A percentile compares a stretch with the other conserved stretches of the same genome.
phyloP scores from a whole-genome alignment of 495 filamentous ascomycete genomes.

The Penicillium salamii region DNA sequence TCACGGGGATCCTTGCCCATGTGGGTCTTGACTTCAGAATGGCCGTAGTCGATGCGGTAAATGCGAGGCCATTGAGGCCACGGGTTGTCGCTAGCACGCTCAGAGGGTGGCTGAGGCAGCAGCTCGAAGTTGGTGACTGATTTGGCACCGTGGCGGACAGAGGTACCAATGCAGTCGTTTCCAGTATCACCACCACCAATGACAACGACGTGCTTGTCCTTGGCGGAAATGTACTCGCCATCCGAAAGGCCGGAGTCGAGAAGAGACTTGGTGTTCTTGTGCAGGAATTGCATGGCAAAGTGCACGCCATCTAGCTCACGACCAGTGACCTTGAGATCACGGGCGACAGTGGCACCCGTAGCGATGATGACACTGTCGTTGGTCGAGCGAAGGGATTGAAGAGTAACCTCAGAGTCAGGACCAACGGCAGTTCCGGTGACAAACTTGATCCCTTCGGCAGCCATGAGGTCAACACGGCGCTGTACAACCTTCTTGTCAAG shows the following conservation, averaged over 20 bases:
- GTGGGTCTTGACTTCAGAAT: conserved; percentile 95
- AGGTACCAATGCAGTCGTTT: conserved; percentile 99
- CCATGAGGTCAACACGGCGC: conserved; percentile 95
- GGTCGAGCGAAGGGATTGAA: conserved; percentile 70
- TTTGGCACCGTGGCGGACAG: conserved; percentile 95
- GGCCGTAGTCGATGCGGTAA: conserved; percentile 97
- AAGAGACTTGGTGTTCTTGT: conserved; percentile 97
- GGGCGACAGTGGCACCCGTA: conserved; percentile 95
- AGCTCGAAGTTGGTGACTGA: conserved; percentile 98
- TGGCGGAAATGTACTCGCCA: conserved; percentile 90
- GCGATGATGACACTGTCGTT: conserved; percentile 91
- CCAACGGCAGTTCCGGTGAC: conserved; percentile 75
- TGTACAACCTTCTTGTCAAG: conserved; percentile 98
- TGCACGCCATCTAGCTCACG: conserved; percentile 92
- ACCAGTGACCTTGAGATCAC: conserved; percentile 90
- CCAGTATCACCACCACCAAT: conserved; percentile 99
- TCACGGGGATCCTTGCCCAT: conserved; percentile 97
- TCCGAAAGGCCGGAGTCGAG: conserved; percentile 89
- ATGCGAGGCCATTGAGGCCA: conserved; percentile 99
- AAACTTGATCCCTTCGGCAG: conserved; percentile 83
- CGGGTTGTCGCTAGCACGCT: conserved; percentile 95
- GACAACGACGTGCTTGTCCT: conserved; percentile 94
- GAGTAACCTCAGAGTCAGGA: conserved; percentile 64
- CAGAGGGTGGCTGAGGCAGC: conserved; percentile 87
- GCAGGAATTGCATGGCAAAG: conserved; percentile 98